Conservation (phyloP, 179 eudicot genomes). For the Corrigiola litoralis region DNA sequence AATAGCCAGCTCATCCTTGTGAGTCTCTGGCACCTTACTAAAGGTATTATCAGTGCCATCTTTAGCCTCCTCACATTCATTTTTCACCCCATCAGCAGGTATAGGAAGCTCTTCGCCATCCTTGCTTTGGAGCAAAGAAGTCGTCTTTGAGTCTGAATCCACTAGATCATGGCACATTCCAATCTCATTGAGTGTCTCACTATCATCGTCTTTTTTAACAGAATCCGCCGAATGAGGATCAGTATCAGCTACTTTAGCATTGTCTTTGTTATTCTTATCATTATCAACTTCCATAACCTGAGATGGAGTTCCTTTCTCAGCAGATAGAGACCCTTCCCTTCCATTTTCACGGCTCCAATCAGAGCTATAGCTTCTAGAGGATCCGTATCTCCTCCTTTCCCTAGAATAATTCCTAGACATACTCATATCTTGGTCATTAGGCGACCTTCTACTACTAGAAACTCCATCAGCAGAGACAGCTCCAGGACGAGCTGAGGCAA, state of each 20-base stretch:
- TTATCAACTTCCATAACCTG: slow-evolving; percentile 31
- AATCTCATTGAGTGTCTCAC: slow-evolving; percentile 28
- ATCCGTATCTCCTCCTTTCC: slow-evolving; percentile 50
- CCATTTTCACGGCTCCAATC: slow-evolving; percentile 48
- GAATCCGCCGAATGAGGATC: slow-evolving; percentile 29
- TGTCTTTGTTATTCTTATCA: slow-evolving; percentile 31
- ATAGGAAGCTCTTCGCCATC: slow-evolving; percentile 27
- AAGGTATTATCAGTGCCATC: slow-evolving; percentile 16
- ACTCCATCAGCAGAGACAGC: slow-evolving; percentile 32
- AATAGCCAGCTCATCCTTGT: slow-evolving; percentile 17
- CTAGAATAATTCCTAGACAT: slow-evolving; percentile 30
- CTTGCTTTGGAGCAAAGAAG: slow-evolving; percentile 21
- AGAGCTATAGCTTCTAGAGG: slow-evolving; percentile 38
- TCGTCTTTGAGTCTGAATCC: slow-evolving; percentile 18
- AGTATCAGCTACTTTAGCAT: slow-evolving; percentile 32
- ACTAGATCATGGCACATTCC: slow-evolving; percentile 25
- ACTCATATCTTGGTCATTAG: slow-evolving; percentile 31
- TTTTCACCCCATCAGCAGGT: slow-evolving; percentile 23
- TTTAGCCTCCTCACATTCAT: slow-evolving; percentile 24
- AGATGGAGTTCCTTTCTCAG: slow-evolving; percentile 36
- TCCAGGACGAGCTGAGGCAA: slow-evolving; percentile 36
- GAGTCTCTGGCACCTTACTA: slow-evolving; percentile 26
- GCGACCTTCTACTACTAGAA: slow-evolving; percentile 35
- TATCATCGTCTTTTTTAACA: slow-evolving; percentile 22
- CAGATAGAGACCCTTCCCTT: slow-evolving; percentile 46